These are phyloP conservation scores for Komagataella pastoris DNA, from an alignment of 805 yeast species.

Conservation along the genomic window DNA sequence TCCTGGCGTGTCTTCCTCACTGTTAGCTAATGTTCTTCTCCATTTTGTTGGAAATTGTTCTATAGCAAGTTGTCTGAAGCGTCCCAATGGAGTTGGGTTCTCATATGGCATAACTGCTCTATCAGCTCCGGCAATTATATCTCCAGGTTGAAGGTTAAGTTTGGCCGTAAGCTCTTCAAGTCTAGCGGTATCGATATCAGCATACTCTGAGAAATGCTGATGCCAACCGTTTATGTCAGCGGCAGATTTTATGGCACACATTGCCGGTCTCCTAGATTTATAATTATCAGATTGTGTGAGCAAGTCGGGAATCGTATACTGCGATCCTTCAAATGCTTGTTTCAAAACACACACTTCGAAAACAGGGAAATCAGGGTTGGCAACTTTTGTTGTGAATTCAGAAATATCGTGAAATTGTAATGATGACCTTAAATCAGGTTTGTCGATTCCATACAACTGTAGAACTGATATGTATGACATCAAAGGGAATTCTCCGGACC, in stretches of 20 bases:
- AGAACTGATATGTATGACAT: slow-evolving; percentile 61
- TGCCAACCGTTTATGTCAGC: slow-evolving; percentile 31
- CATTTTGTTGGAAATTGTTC: slow-evolving; percentile 35
- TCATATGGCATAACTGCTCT: slow-evolving; percentile 63
- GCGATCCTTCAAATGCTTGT: slow-evolving; percentile 26
- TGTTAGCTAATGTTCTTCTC: slow-evolving; percentile 22
- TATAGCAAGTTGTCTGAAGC: slow-evolving; percentile 65
- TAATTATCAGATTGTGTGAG: slow-evolving; percentile 29
- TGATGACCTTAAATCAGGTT: slow-evolving; percentile 75
- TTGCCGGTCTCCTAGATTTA: slow-evolving; percentile 42
- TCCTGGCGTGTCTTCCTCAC: slow-evolving; percentile 10
- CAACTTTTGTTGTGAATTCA: slow-evolving; percentile 14
- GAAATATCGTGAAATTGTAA: slow-evolving; percentile 38
- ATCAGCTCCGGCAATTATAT: slow-evolving; percentile 68
- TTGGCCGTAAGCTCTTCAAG: slow-evolving; percentile 14
- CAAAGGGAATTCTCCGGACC: slow-evolving; percentile 22
- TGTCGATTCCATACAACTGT: slow-evolving; percentile 74
- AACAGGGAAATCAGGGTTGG: slow-evolving; percentile 39
- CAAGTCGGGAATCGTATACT: slow-evolving; percentile 11
- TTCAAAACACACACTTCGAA: slow-evolving; percentile 62
- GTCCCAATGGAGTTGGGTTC: slow-evolving; percentile 91
- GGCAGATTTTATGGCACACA: slow-evolving; percentile 33
- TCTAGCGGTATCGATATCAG: slow-evolving; percentile 15
- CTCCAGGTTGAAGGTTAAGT: slow-evolving; percentile 46
- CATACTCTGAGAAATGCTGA: slow-evolving; percentile 15